Percentiles rank a stretch among this genome's conserved stretches.
Conservation (phyloP, 148 eudicot species). For the Nepenthes mirabilis region DNA sequence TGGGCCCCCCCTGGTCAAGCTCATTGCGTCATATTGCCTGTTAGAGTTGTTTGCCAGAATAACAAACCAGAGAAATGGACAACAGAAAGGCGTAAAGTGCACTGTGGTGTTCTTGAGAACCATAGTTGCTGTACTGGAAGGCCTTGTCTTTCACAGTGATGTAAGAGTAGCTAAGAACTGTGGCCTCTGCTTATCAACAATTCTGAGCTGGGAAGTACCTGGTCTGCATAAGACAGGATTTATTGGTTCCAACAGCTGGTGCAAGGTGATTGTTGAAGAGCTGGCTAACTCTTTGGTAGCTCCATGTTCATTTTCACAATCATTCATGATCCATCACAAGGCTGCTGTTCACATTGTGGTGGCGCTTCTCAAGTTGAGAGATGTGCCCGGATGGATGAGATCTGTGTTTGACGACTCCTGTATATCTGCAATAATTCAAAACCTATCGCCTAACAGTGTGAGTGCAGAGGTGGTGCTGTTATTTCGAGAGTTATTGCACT, state of each 20-base stretch:
- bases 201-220: constrained; percentile 48
- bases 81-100: constrained; percentile 21
- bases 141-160: constrained; percentile 45
- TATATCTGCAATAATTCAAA: constrained; percentile 41
- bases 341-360: constrained; percentile 59
- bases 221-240: constrained; percentile 15
- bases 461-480: constrained; percentile 53
- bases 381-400: constrained; percentile 58
- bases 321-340: constrained; percentile 43
- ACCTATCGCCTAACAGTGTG: constrained; percentile 42
- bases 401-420: constrained; percentile 58
- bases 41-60: constrained; percentile 51
- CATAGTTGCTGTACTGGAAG: constrained; percentile 60
- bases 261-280: constrained; percentile 76
- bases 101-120: constrained; percentile 32
- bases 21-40: constrained; percentile 65
- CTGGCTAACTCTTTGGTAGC: constrained; percentile 59
- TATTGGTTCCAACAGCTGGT: constrained; percentile 40
- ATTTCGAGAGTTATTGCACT: constrained; percentile 47
- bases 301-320: constrained; percentile 51
- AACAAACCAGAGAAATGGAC: constrained; percentile 26
- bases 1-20: constrained; percentile 51
- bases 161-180: constrained; percentile 46
- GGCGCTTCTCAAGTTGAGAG: constrained; percentile 36
- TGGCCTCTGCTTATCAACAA: constrained; percentile 53